Conservation (phyloP, 1,284 basidiomycete species). For the Jaminaea rosea region DNA sequence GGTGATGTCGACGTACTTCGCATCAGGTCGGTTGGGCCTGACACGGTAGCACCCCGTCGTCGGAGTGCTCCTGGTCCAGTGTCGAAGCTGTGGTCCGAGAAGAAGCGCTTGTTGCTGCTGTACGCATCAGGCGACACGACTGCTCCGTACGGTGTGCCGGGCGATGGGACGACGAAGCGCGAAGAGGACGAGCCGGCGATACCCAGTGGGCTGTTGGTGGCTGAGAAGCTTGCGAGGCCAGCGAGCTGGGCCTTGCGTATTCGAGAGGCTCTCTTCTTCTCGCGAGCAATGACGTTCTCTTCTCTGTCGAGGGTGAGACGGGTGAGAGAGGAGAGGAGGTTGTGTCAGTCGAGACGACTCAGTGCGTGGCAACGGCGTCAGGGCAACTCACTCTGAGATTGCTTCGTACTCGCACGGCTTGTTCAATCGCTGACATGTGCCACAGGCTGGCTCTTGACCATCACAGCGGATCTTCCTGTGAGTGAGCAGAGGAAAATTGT, state of each 20-base stretch:
- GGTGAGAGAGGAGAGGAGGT: neutral
- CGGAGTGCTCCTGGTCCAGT: too few relatives aligned
- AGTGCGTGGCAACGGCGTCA: neutral
- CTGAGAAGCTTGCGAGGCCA: too few relatives aligned
- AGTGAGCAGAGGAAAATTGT: neutral
- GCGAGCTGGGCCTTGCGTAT: neutral
- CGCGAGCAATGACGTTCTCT: neutral
- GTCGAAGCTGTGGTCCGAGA: too few relatives aligned
- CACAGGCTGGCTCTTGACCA: neutral
- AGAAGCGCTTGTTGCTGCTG: too few relatives aligned
- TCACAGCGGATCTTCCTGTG: conserved; percentile 8
- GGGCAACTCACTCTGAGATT: neutral
- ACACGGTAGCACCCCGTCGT: too few relatives aligned
- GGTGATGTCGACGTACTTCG: too few relatives aligned
- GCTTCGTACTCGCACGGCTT: conserved; percentile 5
- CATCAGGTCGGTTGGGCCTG: too few relatives aligned
- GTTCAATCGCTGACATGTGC: neutral
- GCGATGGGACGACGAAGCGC: too few relatives aligned
- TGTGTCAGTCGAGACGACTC: neutral
- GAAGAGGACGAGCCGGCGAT: too few relatives aligned
- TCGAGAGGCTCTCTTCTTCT: neutral
- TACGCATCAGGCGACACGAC: too few relatives aligned
- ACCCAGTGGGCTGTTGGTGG: too few relatives aligned
- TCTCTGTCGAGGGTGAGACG: neutral
- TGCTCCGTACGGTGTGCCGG: too few relatives aligned